Evolutionary conservation across 2,329 filamentous ascomycete species (phyloP), one percentile per base, ranked within the genome.

Genomic region (Conoideocrella luteorostrata): DNA sequence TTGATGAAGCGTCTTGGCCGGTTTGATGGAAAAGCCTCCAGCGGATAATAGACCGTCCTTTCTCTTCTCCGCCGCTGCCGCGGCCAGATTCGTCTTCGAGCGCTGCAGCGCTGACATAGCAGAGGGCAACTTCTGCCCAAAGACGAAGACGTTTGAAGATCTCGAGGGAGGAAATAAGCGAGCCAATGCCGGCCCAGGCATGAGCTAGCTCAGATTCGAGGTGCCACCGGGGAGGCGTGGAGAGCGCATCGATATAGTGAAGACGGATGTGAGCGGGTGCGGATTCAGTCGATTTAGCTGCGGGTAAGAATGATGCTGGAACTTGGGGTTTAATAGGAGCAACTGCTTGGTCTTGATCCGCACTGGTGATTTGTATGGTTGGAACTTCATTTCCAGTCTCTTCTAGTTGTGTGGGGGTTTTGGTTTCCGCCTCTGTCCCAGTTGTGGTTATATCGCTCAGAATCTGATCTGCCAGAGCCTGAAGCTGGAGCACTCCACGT

Each of bases 61-160:
- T 93, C 20, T 86, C 86, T 64, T 96, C 90, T 3, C 74, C 77
- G 5, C 74, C 74, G 18, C 66, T 68, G 1, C 77, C 76, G 5
- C 76, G 67, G 2, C 65, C 79, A 41, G 66, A 68, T 45, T 71
- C 68, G 41, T 80, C 77, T 0, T 83, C 86, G 0, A 80, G 73
- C 41, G 66, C 70, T 17, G 67, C 77, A 36, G 61, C 72, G 59
- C 66, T 74, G 11, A 88, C 90, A 55, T 88, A 84, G 61, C 93
- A 98, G 2, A 98, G 73, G 0, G 93, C 91, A 4, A 90, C 88
- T 65, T 98, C 93, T 2, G 93, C 87, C 89, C 93, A 97, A 62
- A 97, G 83, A 45, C 89, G 82, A 15, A 98, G 69, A 3, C 93
- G 78, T 66, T 95, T 90, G 66, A 97, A 98, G 48, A 98, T 97